Evolutionary conservation across 2,329 filamentous ascomycete genomes (phyloP), one percentile per base, ranked within the genome.

Genomic region (Piedraia hortae): DNA sequence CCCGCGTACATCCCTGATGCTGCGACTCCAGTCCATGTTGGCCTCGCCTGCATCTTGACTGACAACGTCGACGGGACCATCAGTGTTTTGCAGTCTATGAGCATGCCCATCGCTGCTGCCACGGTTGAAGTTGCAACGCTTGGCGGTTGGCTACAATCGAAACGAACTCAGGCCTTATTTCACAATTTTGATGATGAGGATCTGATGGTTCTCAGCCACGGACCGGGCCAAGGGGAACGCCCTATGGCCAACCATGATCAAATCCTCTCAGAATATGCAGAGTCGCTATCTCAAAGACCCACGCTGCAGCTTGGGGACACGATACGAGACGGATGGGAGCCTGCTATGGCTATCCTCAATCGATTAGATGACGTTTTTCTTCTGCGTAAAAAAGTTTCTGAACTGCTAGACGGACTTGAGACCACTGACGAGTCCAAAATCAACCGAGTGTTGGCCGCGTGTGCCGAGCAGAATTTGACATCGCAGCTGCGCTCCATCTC

Each of bases 171-270:
- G 10, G 45, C 64, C 20, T 56, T 72, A 33, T 58, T 63, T 16
- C 32, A 35, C 21, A 67, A 64, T 12, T 61, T 89, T 25, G 77
- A 80, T 36, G 62, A 73, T 45, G 70, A 78, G 29, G 80, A 91
- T 37, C 50, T 91, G 19, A 73, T 85, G 48, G 61, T 91, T 6
- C 52, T 93, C 7, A 78, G 75, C 19, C 54, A 61, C 51, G 61
- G 59, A 2, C 54, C 62, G 10, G 26, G 24, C 5, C 14, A 16
- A 14, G 14, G 66, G 26, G 56, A 21, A 16, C 56, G 63, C 28
- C 54, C 75, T 5, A 64, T 67, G 29, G 78, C 85, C 40, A 77
- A 90, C 39, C 65, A 82, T 39, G 78, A 91, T 41, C 66, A 71
- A 15, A 63, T 82, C 3, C 53, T 91, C 4, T 58, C 68, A 4